Conservation (phyloP, 805 yeast species). For the Cyberlindnera xylosilytica region DNA sequence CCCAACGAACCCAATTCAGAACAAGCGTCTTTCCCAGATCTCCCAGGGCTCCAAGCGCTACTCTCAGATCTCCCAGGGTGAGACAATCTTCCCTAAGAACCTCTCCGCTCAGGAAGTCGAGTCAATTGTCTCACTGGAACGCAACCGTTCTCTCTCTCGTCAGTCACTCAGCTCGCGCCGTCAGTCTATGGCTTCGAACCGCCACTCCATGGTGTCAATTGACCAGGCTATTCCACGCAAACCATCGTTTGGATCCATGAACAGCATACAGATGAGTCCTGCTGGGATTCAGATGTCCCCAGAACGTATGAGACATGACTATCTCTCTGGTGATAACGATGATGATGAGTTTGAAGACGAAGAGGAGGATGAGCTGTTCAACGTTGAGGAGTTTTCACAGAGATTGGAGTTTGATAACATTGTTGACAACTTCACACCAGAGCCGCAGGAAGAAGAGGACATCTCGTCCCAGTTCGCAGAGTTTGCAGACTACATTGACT, state of each 20-base stretch:
- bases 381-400: constrained; percentile 27
- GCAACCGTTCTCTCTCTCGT: constrained; percentile 58
- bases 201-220: background rate
- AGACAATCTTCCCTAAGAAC: constrained; percentile 69
- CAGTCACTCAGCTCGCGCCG: constrained; percentile 30
- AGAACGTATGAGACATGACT: constrained; percentile 33
- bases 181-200: constrained; percentile 6
- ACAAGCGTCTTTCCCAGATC: constrained; percentile 9
- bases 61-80: constrained; percentile 37
- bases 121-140: constrained; percentile 64
- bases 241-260: constrained; percentile 12
- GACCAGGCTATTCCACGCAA: constrained; percentile 20
- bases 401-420: constrained; percentile 19
- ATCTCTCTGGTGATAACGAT: constrained; percentile 9
- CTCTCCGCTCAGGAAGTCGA: constrained; percentile 67
- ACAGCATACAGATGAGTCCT: constrained; percentile 15
- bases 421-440: constrained; percentile 8
- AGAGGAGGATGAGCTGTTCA: constrained; percentile 24
- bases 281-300: constrained; percentile 23
- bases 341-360: constrained; percentile 20
- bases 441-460: constrained; percentile 13
- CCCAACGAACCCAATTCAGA: constrained; percentile 2
- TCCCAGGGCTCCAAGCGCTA: constrained; percentile 10
- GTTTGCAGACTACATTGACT: constrained; percentile 43
- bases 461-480: constrained; percentile 40